phyloP scores from a whole-genome alignment of 2,329 filamentous ascomycete species.

The Penicillium sp. region DNA sequence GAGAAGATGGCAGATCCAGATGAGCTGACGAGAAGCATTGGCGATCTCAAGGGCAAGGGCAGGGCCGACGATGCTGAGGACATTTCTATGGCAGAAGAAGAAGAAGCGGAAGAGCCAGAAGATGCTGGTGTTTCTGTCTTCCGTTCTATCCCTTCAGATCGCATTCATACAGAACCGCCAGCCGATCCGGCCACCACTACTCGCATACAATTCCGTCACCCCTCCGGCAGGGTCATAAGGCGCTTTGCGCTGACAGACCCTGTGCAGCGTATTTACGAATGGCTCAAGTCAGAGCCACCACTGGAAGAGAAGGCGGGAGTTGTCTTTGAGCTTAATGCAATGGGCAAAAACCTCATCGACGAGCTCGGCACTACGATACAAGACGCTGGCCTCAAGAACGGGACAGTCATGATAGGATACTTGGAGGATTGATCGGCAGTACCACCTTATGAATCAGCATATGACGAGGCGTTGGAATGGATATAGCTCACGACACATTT shows the following conservation, averaged over 20 bases:
- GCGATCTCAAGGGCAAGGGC: slow-evolving; percentile 45
- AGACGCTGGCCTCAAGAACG: slow-evolving; percentile 82
- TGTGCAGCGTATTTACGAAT: slow-evolving; percentile 86
- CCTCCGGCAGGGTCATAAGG: slow-evolving; percentile 78
- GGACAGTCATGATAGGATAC: slow-evolving; percentile 93
- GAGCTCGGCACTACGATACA: slow-evolving; percentile 69
- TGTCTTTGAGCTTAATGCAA: slow-evolving; percentile 81
- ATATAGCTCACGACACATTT: neutral
- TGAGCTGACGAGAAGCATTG: slow-evolving; percentile 68
- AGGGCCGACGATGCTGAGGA: slow-evolving; percentile 43
- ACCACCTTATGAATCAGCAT: slow-evolving; percentile 9
- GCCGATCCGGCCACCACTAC: slow-evolving; percentile 69
- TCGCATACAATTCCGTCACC: slow-evolving; percentile 87
- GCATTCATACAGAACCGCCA: slow-evolving; percentile 73
- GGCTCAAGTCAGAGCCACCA: slow-evolving; percentile 80
- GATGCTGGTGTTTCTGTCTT: slow-evolving; percentile 51
- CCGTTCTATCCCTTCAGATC: slow-evolving; percentile 65
- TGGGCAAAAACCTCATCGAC: slow-evolving; percentile 82
- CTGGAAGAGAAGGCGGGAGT: slow-evolving; percentile 73
- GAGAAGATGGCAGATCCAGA: slow-evolving; percentile 74
- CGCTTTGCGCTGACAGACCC: slow-evolving; percentile 74
- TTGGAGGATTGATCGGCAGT: slow-evolving; percentile 39
- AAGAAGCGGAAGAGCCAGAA: slow-evolving; percentile 30
- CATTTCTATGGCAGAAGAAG: slow-evolving; percentile 33
- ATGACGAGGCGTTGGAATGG: slow-evolving; percentile 12